Conservation (phyloP, 257 asterid genomes). For the Gentiana dahurica region DNA sequence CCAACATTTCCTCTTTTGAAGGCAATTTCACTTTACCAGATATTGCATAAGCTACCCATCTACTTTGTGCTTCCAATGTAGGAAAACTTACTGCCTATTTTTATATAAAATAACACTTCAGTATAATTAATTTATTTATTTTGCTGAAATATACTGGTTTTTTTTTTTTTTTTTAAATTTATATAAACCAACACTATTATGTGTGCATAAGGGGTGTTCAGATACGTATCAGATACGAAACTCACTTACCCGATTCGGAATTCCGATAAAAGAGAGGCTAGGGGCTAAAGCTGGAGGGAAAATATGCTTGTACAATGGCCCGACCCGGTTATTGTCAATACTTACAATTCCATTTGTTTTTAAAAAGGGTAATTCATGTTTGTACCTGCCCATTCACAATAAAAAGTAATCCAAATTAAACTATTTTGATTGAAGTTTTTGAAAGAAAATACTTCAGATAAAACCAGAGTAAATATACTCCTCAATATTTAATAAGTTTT, state of each 20-base stretch:
- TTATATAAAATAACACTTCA: too few relatives aligned
- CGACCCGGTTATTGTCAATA: constrained; percentile 44
- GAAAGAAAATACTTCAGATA: too few relatives aligned
- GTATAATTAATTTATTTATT: too few relatives aligned
- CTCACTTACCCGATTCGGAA: constrained; percentile 25
- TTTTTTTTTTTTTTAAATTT: too few relatives aligned
- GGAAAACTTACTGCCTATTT: constrained; percentile 13
- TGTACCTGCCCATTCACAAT: constrained; percentile 24
- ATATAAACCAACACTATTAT: too few relatives aligned
- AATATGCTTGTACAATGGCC: constrained; percentile 50
- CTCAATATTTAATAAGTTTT: too few relatives aligned
- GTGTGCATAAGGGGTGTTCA: too few relatives aligned
- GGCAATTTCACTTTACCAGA: constrained; percentile 41
- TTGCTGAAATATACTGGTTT: too few relatives aligned
- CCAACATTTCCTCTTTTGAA: constrained; percentile 34
- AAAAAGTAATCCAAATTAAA: too few relatives aligned
- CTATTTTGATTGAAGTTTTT: too few relatives aligned
- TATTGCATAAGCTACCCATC: constrained; percentile 47
- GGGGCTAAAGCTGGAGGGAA: constrained; percentile 64
- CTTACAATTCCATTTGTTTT: constrained; percentile 38
- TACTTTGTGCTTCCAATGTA: constrained; percentile 44
- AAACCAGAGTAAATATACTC: too few relatives aligned
- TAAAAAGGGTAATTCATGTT: constrained; percentile 40
- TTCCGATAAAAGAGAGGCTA: constrained; percentile 43
- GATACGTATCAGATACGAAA: too few relatives aligned